Percentiles rank a stretch among this genome's conserved stretches.
Conservation (phyloP, 164 flowering plant species). For the Taxillus chinensis region DNA sequence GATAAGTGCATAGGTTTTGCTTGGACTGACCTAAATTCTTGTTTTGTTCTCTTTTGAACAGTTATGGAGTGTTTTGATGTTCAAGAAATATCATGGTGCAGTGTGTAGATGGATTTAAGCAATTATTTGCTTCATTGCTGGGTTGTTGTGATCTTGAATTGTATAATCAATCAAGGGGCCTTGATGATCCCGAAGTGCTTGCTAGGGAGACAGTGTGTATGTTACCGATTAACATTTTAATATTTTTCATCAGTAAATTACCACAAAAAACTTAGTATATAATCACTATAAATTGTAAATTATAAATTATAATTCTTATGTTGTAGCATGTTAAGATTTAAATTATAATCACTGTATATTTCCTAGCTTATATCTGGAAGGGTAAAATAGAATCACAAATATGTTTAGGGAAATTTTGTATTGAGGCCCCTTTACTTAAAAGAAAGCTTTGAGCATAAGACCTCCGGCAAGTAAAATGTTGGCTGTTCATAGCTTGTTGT, state of each 20-base stretch:
- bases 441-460: not conserved
- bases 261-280: too few relatives aligned
- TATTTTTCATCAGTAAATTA: too few relatives aligned
- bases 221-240: constrained; percentile 10
- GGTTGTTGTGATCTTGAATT: constrained; percentile 57
- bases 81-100: constrained; percentile 58
- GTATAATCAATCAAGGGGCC: constrained; percentile 44
- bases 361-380: too few relatives aligned
- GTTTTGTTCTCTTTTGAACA: constrained; percentile 15
- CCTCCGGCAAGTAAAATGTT: not conserved
- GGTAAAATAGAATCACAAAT: too few relatives aligned
- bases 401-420: too few relatives aligned
- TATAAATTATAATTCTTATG: too few relatives aligned
- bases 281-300: too few relatives aligned
- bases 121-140: constrained; percentile 43
- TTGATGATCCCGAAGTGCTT: constrained; percentile 66
- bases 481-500: not conserved
- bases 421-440: too few relatives aligned
- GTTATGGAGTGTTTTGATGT: constrained; percentile 58
- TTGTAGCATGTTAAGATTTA: too few relatives aligned
- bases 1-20: not conserved
- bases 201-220: constrained; percentile 86
- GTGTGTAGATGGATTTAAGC: constrained; percentile 67
- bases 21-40: not conserved
- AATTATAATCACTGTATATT: too few relatives aligned